These are phyloP conservation scores for Metschnikowia lunata DNA, from an alignment of 805 yeast species.

Conservation along the genomic window DNA sequence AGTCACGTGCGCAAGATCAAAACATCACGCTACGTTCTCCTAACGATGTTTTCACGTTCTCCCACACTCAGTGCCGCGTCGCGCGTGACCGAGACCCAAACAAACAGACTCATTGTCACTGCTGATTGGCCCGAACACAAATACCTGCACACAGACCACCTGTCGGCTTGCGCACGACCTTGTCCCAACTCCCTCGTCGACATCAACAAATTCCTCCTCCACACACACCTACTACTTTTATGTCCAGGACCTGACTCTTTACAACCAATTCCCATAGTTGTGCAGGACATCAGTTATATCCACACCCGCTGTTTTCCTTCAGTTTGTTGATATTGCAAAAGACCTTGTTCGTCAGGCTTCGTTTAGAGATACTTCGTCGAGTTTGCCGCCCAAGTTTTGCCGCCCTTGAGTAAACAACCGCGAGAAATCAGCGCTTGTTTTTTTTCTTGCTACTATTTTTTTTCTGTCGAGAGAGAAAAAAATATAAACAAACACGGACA, in stretches of 20 bases:
- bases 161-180: constrained; percentile 15
- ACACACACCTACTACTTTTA: constrained; percentile 22
- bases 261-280: constrained; percentile 13
- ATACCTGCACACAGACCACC: constrained; percentile 7
- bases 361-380: background rate
- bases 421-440: constrained; percentile 1
- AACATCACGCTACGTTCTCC: too few species aligned
- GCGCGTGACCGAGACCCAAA: constrained; percentile 7
- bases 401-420: constrained; percentile 2
- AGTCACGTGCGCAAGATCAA: too few species aligned
- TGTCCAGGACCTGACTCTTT: constrained; percentile 19
- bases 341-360: constrained; percentile 1
- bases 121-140: constrained; percentile 5
- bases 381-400: constrained; percentile 6
- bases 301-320: constrained; percentile 16
- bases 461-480: background rate
- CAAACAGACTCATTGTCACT: background rate
- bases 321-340: background rate
- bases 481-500: constrained; percentile 7
- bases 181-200: constrained; percentile 12
- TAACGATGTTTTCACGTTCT: too few species aligned
- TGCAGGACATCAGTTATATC: constrained; percentile 20
- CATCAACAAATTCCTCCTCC: constrained; percentile 18
- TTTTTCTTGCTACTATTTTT: background rate
- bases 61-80: background rate